Evolutionary conservation across 495 filamentous ascomycete species (phyloP).

Genomic region (Penicillium tannophilum): DNA sequence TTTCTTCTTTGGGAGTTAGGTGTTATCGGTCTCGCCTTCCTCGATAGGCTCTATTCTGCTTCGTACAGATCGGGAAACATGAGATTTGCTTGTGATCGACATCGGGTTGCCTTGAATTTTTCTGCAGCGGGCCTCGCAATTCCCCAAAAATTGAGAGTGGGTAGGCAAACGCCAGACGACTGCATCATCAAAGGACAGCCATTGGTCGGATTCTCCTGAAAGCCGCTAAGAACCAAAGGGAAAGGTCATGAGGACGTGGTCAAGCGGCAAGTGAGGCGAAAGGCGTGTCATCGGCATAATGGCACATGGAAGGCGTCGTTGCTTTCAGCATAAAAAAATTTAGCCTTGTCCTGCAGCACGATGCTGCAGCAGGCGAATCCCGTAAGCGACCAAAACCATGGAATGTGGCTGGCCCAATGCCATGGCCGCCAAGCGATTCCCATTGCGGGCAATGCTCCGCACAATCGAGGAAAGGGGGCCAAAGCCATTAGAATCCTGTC

Average conservation of each 20-base stretch:
- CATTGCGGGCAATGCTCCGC: slow-evolving; percentile 26
- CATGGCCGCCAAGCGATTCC: slow-evolving; percentile 17
- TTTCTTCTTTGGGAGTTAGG: not conserved
- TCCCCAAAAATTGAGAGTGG: not conserved
- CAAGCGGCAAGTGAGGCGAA: slow-evolving; percentile 4
- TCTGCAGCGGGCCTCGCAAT: slow-evolving; percentile 7
- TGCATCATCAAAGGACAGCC: not conserved
- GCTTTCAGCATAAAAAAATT: not conserved
- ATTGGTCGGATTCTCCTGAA: not conserved
- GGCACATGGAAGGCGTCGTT: not conserved
- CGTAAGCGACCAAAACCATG: slow-evolving; percentile 17
- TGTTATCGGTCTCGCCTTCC: not conserved
- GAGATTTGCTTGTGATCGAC: slow-evolving; percentile 2
- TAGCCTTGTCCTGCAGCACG: not conserved
- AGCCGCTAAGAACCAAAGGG: not conserved
- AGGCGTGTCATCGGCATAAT: not conserved
- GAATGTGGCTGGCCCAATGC: slow-evolving; percentile 18
- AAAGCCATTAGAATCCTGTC: slow-evolving; percentile 18
- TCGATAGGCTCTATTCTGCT: not conserved
- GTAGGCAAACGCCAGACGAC: not conserved
- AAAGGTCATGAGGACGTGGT: not conserved
- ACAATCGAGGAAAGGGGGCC: slow-evolving; percentile 14
- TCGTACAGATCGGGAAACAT: not conserved
- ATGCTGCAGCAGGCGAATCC: slow-evolving; percentile 21
- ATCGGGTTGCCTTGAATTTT: not conserved